Evolutionary conservation across 768 basidiomycete species (phyloP).

Genomic region (Leccinum uliginosum): DNA sequence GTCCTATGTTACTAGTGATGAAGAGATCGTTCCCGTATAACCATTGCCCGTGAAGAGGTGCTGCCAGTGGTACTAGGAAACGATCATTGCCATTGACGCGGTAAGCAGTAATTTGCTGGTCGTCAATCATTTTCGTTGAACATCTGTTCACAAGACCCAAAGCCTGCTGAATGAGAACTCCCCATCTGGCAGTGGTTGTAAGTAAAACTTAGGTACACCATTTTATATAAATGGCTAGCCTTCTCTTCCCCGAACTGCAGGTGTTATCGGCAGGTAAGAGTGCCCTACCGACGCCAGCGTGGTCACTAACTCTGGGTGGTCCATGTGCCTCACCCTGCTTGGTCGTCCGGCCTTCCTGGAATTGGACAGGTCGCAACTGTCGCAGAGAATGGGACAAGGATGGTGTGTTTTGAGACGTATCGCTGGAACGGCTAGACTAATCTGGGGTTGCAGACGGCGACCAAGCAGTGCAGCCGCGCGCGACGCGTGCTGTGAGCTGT

Average conservation of each 20-base stretch:
- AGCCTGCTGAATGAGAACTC: background rate
- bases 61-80: background rate
- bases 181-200: background rate
- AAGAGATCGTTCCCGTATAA: background rate
- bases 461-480: background rate
- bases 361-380: conserved; percentile 6
- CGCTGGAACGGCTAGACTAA: conserved; percentile 10
- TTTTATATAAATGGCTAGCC: background rate
- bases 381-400: conserved; percentile 16
- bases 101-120: background rate
- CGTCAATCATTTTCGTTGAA: background rate
- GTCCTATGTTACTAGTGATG: background rate
- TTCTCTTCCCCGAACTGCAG: conserved; percentile 25
- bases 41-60: background rate
- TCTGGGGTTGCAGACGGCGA: background rate
- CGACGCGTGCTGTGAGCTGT: background rate
- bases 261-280: conserved; percentile 40
- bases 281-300: conserved; percentile 23
- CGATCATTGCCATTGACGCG: background rate
- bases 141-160: background rate
- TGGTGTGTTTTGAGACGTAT: conserved; percentile 17
- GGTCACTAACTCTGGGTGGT: conserved; percentile 35
- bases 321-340: conserved; percentile 43
- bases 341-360: conserved; percentile 38
- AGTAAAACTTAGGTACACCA: background rate